Evolutionary conservation across 768 basidiomycete genomes (phyloP).

Genomic region (Suillus subaureus): DNA sequence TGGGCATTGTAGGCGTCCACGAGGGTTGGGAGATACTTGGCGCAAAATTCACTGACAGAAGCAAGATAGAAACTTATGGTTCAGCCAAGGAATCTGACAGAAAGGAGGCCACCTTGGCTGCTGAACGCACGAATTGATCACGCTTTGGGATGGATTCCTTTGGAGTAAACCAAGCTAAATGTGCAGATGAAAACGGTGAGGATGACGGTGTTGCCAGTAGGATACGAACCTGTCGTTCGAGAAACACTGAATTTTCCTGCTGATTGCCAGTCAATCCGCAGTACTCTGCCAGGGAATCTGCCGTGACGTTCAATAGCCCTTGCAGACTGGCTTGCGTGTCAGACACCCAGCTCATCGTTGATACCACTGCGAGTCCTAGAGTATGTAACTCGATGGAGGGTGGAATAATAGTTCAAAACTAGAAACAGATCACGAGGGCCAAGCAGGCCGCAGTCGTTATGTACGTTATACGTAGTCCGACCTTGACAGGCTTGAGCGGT

Average conservation of each 20-base stretch:
- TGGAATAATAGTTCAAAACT: neutral
- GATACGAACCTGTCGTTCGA: conserved; percentile 17
- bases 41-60: conserved; percentile 35
- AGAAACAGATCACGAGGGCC: neutral
- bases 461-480: neutral
- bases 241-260: conserved; percentile 9
- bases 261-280: conserved; percentile 18
- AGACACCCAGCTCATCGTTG: neutral
- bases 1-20: conserved; percentile 32
- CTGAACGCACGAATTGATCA: neutral
- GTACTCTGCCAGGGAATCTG: conserved; percentile 16
- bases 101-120: neutral
- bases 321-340: conserved; percentile 5
- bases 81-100: neutral
- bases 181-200: neutral
- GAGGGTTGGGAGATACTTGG: conserved; percentile 40
- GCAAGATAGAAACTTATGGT: neutral
- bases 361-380: neutral
- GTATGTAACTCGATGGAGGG: neutral
- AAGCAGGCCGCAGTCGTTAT: neutral
- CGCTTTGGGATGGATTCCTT: conserved; percentile 25
- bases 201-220: neutral
- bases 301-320: conserved; percentile 15
- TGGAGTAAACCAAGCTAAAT: conserved; percentile 34
- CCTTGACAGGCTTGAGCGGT: too few relatives aligned